Evolutionary conservation across 169 alveolate species (phyloP), one percentile per base, ranked within the genome.

Genomic region (Plasmodium ovale): DNA sequence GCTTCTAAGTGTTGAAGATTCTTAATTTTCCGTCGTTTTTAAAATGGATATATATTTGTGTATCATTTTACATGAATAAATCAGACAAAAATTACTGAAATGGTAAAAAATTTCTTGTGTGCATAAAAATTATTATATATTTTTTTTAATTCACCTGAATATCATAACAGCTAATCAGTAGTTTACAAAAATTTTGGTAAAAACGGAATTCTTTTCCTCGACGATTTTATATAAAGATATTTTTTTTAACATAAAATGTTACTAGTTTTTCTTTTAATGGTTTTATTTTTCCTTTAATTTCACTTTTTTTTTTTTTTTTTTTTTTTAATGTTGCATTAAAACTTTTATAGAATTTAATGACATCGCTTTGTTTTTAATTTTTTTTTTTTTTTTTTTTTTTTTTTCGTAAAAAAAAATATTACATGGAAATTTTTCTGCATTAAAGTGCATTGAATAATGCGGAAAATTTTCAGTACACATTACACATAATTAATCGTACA

Each of bases 401-500:
- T 59, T 29, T 59, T 70, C 10, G n/a, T n/a, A 16, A 42, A 70
- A 70, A 31, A 29, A 77, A 44, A 42, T 74, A 21, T 77, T 77
- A 29, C 60, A 59, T 21, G 59, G 68, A 77, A 60, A 35, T 35
- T 7, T 77, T 42, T 60, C 42, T 60, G 77, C 73, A 77, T 42
- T 14, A 27, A 53, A 42, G 88, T 77, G 88, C 88, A 77, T 44
- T 5, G 39, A 42, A 65, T 31, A 72, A 72, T 42, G 37, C 71
- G 49, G 23, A 67, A 77, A 77, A 77, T 16, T 62, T 51, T 60
- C 51, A 77, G n/a, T n/a, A n/a, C n/a, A n/a, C n/a, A n/a, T n/a
- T n/a, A n/a, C n/a, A n/a, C n/a, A n/a, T n/a, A n/a, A n/a, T n/a
- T n/a, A n/a, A n/a, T n/a, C n/a, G n/a, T n/a, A n/a, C n/a, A n/a